Conservation (phyloP, 1,284 basidiomycete species). For the Irpex sp. region DNA sequence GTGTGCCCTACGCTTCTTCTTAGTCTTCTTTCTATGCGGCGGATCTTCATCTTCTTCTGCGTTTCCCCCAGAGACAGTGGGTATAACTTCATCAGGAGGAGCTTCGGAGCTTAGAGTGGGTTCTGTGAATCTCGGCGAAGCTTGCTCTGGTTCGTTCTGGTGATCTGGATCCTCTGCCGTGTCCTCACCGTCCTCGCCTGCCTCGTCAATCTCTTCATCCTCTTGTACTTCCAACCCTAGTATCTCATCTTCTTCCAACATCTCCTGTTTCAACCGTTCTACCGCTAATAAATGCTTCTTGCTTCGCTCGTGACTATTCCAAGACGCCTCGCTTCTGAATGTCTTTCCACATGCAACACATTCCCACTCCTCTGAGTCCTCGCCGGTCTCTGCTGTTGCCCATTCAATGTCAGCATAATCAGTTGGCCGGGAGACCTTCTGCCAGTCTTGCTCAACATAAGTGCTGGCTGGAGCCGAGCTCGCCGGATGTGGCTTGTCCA, state of each 20-base stretch:
- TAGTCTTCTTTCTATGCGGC: slow-evolving; percentile 18
- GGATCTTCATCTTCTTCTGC: slow-evolving; percentile 10
- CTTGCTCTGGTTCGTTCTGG: slow-evolving; percentile 5
- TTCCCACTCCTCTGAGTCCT: slow-evolving; percentile 82
- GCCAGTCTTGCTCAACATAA: slow-evolving; percentile 86
- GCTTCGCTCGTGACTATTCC: slow-evolving; percentile 95
- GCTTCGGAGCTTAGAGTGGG: neutral
- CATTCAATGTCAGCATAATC: slow-evolving; percentile 64
- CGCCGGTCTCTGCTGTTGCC: slow-evolving; percentile 60
- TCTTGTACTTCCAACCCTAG: slow-evolving; percentile 32
- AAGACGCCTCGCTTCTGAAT: slow-evolving; percentile 91
- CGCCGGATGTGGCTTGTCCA: slow-evolving; percentile 15
- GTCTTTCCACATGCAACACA: slow-evolving; percentile 94
- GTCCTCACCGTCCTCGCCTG: slow-evolving; percentile 13
- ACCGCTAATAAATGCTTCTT: slow-evolving; percentile 93
- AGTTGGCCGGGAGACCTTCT: slow-evolving; percentile 46
- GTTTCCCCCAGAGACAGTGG: slow-evolving; percentile 14
- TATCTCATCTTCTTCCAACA: slow-evolving; percentile 74
- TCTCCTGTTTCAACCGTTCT: slow-evolving; percentile 68
- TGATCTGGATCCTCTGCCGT: slow-evolving; percentile 13
- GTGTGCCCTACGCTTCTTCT: slow-evolving; percentile 17
- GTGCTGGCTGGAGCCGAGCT: slow-evolving; percentile 18
- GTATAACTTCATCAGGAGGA: slow-evolving; percentile 8
- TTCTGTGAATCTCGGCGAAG: neutral
- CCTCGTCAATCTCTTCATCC: slow-evolving; percentile 19